Evolutionary conservation across 75 land plant species (phyloP), one percentile per base, ranked within the genome.

Genomic region (Pinus taeda): DNA sequence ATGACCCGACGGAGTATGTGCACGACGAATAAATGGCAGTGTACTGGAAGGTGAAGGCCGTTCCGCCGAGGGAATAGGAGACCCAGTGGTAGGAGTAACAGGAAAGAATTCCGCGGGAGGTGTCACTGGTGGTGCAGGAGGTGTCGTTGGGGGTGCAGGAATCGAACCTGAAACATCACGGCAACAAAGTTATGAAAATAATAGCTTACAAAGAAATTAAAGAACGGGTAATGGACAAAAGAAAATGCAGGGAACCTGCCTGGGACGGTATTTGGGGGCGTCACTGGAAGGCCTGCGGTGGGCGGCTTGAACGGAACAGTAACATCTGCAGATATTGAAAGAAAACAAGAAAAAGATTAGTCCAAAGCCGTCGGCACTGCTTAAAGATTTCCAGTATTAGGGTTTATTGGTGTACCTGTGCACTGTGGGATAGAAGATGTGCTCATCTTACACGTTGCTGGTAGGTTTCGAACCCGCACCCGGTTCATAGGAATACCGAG

Each of bases 391-490:
- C 13, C 4, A 24, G 26, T 22, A 61, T 22, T 61, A 22, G 26
- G 26, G 6, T 59, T 17, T 18, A 5, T 4, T 15, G 20, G 60
- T 18, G 21, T 59, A 67, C 71, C 71, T 67, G 49, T 67, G 78
- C 78, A 77, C 24, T 37, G 78, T 39, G n/a, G 45, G 8, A 64
- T 42, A 21, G 78, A 58, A 0, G 78, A 67, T 45, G 36, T 63
- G 18, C 45, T 57, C 11, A 77, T 15, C 57, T 77, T 77, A 11
- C 78, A 77, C 30, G 71, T 71, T 3, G 20, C 53, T 22, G 71
- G 78, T 15, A 77, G 69, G 6, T 20, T 18, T 22, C 64, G 42
- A 20, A 71, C 71, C 57, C 45, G 71, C n/a, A 57, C 64, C 45
- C 45, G 71, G 29, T 65, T 64, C 15, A 77, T 42, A 13, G 53